Evolutionary conservation across 495 filamentous ascomycete species (phyloP), one percentile per base, ranked within the genome.

Genomic region (Podospora sp.): DNA sequence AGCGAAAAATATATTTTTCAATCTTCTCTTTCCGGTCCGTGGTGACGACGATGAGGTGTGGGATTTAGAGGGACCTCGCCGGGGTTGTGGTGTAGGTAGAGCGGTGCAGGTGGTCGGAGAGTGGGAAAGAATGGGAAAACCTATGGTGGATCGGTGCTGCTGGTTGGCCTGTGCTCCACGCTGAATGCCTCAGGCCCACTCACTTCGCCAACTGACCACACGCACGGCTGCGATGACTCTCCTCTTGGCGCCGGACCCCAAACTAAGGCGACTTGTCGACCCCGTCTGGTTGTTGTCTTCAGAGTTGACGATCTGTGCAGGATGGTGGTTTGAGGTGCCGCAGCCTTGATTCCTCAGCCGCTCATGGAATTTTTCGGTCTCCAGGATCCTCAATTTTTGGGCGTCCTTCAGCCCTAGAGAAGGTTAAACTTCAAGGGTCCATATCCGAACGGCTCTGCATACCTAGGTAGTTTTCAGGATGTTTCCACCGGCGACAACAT

Each of bases 1-100:
- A 76, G 73, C 74, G 22, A 68, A 62, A 71, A 50, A 20, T 20
- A 50, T n/a, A 40, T 33, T 33, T 33, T 33, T 8, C 57, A 40
- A 50, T 33, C 63, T 36, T 61, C 40, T 16, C 27, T 56, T 68
- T 46, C 25, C 65, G 65, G 69, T 65, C 55, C 66, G 60, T 51
- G 46, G 56, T 63, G 68, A 63, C 61, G 27, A 50, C 52, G 68
- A 67, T 67, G 72, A 65, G 70, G 71, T 70, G 67, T 70, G 68
- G 66, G 60, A 67, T 64, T 46, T n/a, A 68, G 56, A 61, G 66
- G 68, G 69, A 76, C 72, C 74, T 72, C 68, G 65, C 72, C 60
- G 72, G 63, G 68, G 65, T 75, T 71, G 65, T 76, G 74, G 69
- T 75, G 72, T 75, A 73, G 70, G 72, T 71, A 76, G 71, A 71